Conservation (phyloP, 2,329 filamentous ascomycete genomes). For the Microdochium trichocladiopsis region DNA sequence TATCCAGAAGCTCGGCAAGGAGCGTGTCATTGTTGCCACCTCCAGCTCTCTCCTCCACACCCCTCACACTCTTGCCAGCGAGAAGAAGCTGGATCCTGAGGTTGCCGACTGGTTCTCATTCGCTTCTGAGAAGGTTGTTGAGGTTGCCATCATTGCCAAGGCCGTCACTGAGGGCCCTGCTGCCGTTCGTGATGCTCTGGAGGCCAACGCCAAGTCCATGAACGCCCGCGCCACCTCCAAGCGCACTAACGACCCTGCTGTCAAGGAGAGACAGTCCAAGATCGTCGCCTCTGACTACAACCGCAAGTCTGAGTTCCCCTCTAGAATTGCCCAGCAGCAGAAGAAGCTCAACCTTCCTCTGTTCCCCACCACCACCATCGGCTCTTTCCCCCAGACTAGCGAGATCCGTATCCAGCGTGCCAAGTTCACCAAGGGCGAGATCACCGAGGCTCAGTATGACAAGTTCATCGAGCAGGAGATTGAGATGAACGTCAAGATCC, state of each 20-base stretch:
- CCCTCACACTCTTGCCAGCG: conserved; percentile 92
- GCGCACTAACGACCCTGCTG: conserved; percentile 93
- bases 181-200: conserved; percentile 77
- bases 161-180: conserved; percentile 90
- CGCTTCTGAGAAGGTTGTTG: conserved; percentile 85
- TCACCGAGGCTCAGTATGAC: conserved; percentile 87
- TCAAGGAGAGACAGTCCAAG: conserved; percentile 93
- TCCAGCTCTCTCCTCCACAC: conserved; percentile 98
- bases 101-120: conserved; percentile 99
- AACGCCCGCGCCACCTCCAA: conserved; percentile 85
- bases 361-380: conserved; percentile 99
- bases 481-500: conserved; percentile 86
- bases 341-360: conserved; percentile 87
- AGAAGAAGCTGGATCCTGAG: conserved; percentile 96
- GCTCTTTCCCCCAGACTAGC: conserved; percentile 98
- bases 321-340: conserved; percentile 82
- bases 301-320: conserved; percentile 83
- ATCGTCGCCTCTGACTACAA: conserved; percentile 81
- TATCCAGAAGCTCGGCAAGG: conserved; percentile 91
- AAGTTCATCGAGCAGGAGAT: conserved; percentile 99
- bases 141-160: conserved; percentile 92
- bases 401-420: conserved; percentile 95
- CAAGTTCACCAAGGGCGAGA: conserved; percentile 99
- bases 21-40: conserved; percentile 92
- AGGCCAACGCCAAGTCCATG: conserved; percentile 94